A percentile compares a stretch with the other conserved stretches of the same genome.
Conservation (phyloP, 73 alveolate species). For the Urostyla sp. region DNA sequence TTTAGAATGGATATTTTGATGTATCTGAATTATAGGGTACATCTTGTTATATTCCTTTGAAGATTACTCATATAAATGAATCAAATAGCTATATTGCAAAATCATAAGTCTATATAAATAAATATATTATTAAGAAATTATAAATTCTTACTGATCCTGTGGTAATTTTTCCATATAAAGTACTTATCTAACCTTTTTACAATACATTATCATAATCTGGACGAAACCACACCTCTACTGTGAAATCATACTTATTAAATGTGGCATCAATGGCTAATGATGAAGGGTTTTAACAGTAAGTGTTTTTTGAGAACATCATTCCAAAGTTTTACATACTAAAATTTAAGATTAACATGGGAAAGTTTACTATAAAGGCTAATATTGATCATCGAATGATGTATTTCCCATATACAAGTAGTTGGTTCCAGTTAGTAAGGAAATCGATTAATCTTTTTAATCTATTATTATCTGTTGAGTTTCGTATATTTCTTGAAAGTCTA, state of each 20-base stretch:
- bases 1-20: neutral
- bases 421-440: slow-evolving; percentile 10
- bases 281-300: neutral
- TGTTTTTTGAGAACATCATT: neutral
- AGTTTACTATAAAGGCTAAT: slow-evolving; percentile 21
- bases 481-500: slow-evolving; percentile 2
- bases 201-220: neutral
- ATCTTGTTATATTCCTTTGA: slow-evolving; percentile 1
- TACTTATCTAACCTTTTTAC: neutral
- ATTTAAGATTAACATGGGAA: neutral
- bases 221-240: slow-evolving; percentile 34
- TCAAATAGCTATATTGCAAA: slow-evolving; percentile 16
- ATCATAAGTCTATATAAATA: too few species aligned
- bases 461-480: neutral
- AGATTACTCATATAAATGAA: neutral
- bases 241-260: slow-evolving; percentile 4
- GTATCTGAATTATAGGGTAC: neutral
- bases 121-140: too few species aligned
- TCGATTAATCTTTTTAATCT: neutral
- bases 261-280: neutral
- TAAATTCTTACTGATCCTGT: slow-evolving; percentile 4
- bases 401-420: slow-evolving; percentile 10
- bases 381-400: neutral
- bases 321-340: slow-evolving; percentile 16
- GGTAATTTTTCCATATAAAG: slow-evolving; percentile 2